phyloP scores from a whole-genome alignment of 371 early-diverging fungal species.

The Scutellospora calospora region DNA sequence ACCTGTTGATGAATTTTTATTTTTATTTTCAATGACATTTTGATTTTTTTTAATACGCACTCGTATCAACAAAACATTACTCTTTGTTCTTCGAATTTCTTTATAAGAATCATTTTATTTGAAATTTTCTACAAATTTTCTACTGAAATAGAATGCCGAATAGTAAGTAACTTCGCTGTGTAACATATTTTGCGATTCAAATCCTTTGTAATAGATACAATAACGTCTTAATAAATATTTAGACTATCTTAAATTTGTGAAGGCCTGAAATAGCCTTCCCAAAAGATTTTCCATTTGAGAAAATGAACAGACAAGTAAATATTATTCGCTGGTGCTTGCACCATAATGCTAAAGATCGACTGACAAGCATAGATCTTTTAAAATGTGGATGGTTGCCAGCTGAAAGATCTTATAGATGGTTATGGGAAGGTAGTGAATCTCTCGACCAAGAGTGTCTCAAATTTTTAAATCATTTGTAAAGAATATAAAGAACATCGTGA shows the following conservation, averaged over 20 bases:
- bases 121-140: slow-evolving; percentile 77
- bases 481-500: too few relatives aligned
- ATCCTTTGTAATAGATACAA: background rate
- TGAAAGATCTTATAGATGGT: too few relatives aligned
- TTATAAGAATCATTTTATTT: slow-evolving; percentile 64
- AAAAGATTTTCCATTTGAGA: slow-evolving; percentile 70
- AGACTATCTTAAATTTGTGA: slow-evolving; percentile 68
- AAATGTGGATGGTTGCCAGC: slow-evolving; percentile 83
- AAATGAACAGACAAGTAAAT: slow-evolving; percentile 66
- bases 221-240: background rate
- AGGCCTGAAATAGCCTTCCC: slow-evolving; percentile 77
- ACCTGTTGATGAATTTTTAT: too few relatives aligned
- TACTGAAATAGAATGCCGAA: slow-evolving; percentile 82
- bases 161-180: slow-evolving; percentile 39
- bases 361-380: slow-evolving; percentile 85
- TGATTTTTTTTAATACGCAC: too few relatives aligned
- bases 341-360: slow-evolving; percentile 84
- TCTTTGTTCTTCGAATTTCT: background rate
- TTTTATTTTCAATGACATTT: too few relatives aligned
- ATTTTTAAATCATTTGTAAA: too few relatives aligned
- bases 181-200: too few relatives aligned
- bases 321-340: slow-evolving; percentile 80
- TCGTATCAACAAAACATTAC: too few relatives aligned
- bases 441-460: too few relatives aligned
- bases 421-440: too few relatives aligned